Evolutionary conservation across 129 eudicot species (phyloP), one percentile per base, ranked within the genome.

Genomic region (Erigeron canadensis): DNA sequence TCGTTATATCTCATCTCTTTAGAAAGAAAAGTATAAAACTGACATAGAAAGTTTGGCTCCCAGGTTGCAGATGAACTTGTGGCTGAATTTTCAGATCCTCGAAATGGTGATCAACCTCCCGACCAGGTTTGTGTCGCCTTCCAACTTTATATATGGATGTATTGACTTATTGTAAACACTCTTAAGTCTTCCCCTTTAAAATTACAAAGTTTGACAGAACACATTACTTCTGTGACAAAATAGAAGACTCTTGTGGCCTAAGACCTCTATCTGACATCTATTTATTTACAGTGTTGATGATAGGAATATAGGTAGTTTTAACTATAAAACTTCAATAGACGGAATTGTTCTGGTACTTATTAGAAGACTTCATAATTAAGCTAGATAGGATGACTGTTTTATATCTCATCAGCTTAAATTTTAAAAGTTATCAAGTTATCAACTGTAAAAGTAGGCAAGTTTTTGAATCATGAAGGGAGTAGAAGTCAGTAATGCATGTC

Each of bases 51-150:
- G 17, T 17, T 81, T 38, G 34, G 63, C 50, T 58, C 59, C 44
- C 79, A 86, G 96, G 96, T 89, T 68, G 96, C 96, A 12, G 96
- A 89, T 78, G 96, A 89, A 84, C 93, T 89, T 78, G 90, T 89
- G 42, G 86, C 88, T 69, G 96, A 89, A 81, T 89, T 89, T 76
- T 65, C 89, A 23, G 93, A 87, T 69, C 87, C 90, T 1, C 54
- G 67, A 62, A 73, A 73, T 40, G 62, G 72, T 63, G 68, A 79
- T 67, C 63, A 89, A 62, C 60, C 85, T 53, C 82, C 88, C 7
- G 85, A 84, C 63, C 88, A 84, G 88, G 88, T 81, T 80, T 0
- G 34, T 63, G 59, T 63, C 41, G 48, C 70, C 50, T 46, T 15
- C 47, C 70, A 80, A 69, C 45, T 46, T 57, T 69, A 66, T 63